Percentiles rank a stretch among this genome's conserved stretches.
Evolutionary conservation across 169 alveolate genomes (phyloP).

Genomic region (Plasmodium gaboni): DNA sequence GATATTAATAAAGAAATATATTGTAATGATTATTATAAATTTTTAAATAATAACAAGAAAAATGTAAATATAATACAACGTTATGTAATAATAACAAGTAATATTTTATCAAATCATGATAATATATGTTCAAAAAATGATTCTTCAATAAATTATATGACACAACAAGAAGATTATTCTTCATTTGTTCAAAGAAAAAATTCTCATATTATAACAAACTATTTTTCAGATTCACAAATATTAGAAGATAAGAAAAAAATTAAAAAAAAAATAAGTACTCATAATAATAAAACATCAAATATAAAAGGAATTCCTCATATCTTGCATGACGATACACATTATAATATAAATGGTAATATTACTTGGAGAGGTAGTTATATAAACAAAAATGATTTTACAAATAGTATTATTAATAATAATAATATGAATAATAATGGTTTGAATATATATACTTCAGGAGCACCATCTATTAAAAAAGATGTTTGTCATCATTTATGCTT

Average conservation of each 20-base stretch:
- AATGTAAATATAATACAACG: constrained; percentile 24
- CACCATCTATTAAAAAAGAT: constrained; percentile 13
- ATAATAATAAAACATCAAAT: not conserved
- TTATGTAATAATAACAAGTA: constrained; percentile 1
- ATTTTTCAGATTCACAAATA: constrained; percentile 47
- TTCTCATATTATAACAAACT: constrained; percentile 11
- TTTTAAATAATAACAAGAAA: constrained; percentile 38
- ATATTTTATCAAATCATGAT: not conserved
- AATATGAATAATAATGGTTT: not conserved
- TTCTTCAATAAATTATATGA: not conserved
- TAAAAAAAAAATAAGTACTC: not conserved
- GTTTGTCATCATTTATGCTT: constrained; percentile 73
- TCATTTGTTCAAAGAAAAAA: constrained; percentile 17
- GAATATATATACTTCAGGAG: not conserved
- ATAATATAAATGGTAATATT: not conserved
- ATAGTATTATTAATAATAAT: not conserved
- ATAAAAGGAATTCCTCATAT: not conserved
- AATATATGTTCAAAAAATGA: not conserved
- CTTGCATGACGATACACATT: not conserved
- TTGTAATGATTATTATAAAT: constrained; percentile 63
- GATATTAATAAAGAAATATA: constrained; percentile 52
- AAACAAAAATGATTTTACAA: not conserved
- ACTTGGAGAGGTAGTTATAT: not conserved
- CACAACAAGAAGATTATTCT: constrained; percentile 5
- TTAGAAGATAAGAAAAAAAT: constrained; percentile 3